Base-by-base conservation (phyloP, 176 grass and related monocot species). In the Avena eriantha region DNA sequence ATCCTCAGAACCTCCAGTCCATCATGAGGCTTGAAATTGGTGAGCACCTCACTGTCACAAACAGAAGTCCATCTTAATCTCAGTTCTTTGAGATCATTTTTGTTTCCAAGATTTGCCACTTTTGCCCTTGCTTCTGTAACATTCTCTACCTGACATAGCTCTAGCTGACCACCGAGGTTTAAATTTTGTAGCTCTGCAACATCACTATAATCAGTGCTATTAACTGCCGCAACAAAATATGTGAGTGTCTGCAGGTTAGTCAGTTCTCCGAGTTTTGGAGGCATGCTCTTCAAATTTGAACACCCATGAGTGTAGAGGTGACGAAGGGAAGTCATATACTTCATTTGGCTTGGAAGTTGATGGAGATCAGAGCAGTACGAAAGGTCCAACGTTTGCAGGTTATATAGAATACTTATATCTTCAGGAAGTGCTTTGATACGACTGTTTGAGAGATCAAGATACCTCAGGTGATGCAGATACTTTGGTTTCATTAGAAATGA, bases 351-450 rank as follows among this genome's bases (percentile, higher is more conserved):
- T 4, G 79, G 79, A 21, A 81, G 79, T 14, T 16, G 43, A 21
- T 5, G 0, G 10, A 81, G 79, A 0, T 0, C 0, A 1, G 0
- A 0, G 0, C 65, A 82, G 3, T 2, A 0, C 4, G 80, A 70
- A 33, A 67, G 3, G 10, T 81, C 7, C 24, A 81, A 67, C 0
- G 11, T 14, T 49, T 67, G 48, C 7, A 69, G 65, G 19, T 18
- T 51, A 19, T 82, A 69, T 4, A 82, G 4, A n/a, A 48, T 68
- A 29, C 45, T 53, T 34, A 81, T 53, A 35, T 48, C 58, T 34
- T 51, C 60, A 7, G 79, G 79, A 33, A 81, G 60, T 34, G 13
- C 8, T 67, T 12, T 13, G 17, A 81, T 67, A 7, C 0, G 0
- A 48, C 41, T 81, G 0, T 4, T 0, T 1, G 78, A 81, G 36